Percentiles rank a stretch among this genome's conserved stretches.
Conservation (phyloP, 1,284 basidiomycete species). For the Vanrija pseudolonga region DNA sequence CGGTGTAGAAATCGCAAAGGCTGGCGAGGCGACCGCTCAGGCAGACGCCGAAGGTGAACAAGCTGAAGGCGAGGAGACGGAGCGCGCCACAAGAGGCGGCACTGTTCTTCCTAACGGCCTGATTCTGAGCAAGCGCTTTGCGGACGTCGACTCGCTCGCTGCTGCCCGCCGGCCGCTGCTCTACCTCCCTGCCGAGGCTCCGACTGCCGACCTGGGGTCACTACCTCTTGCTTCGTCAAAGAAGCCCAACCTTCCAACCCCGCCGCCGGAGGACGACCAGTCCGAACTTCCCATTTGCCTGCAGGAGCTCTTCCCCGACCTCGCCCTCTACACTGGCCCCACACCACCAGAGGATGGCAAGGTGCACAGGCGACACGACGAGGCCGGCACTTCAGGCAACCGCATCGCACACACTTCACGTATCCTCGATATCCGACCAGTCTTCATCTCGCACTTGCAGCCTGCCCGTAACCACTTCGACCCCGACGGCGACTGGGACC, state of each 20-base stretch:
- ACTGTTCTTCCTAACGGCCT: conserved; percentile 33
- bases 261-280: not conserved
- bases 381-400: conserved; percentile 46
- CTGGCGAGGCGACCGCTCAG: conserved; percentile 14
- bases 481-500: conserved; percentile 48
- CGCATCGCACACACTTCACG: conserved; percentile 54
- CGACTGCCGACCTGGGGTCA: conserved; percentile 34
- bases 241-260: not conserved
- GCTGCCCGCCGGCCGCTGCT: conserved; percentile 32
- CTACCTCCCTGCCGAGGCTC: conserved; percentile 27
- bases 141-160: conserved; percentile 30
- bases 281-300: conserved; percentile 27
- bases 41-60: conserved; percentile 43
- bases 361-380: conserved; percentile 53
- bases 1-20: too few species aligned
- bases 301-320: conserved; percentile 55
- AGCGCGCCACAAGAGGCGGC: conserved; percentile 25
- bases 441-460: conserved; percentile 56
- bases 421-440: conserved; percentile 55
- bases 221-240: conserved; percentile 11
- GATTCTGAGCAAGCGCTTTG: conserved; percentile 38
- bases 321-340: conserved; percentile 50
- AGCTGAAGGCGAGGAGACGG: conserved; percentile 33
- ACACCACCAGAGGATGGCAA: conserved; percentile 42
- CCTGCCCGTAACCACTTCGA: conserved; percentile 51